These are phyloP conservation scores for Pseudogymnoascus sp. DNA, from an alignment of 2,329 filamentous ascomycete genomes.

Conservation along the genomic window DNA sequence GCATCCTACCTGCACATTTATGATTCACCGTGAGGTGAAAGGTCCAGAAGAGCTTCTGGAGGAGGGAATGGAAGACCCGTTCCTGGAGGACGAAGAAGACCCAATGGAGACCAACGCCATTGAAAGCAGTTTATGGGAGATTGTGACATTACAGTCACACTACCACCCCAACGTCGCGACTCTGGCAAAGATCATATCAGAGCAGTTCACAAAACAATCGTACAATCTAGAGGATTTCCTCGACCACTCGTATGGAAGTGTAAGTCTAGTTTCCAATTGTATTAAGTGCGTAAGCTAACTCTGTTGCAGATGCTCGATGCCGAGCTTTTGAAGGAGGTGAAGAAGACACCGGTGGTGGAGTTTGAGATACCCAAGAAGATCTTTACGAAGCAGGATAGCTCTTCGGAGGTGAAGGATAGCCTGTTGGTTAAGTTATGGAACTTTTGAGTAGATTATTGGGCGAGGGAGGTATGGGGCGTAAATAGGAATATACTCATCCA, in stretches of 20 bases:
- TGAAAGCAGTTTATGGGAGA: slow-evolving; percentile 90
- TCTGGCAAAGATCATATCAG: slow-evolving; percentile 83
- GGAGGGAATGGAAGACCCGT: slow-evolving; percentile 61
- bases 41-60: slow-evolving; percentile 53
- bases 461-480: neutral
- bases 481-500: neutral
- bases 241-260: slow-evolving; percentile 82
- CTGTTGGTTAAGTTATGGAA: slow-evolving; percentile 55
- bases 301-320: slow-evolving; percentile 63
- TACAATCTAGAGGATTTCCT: slow-evolving; percentile 97
- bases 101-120: slow-evolving; percentile 82
- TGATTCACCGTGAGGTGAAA: slow-evolving; percentile 74
- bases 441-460: slow-evolving; percentile 36
- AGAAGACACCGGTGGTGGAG: slow-evolving; percentile 81
- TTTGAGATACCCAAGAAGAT: slow-evolving; percentile 68
- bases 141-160: slow-evolving; percentile 82
- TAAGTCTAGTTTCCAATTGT: slow-evolving; percentile 36
- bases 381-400: slow-evolving; percentile 36
- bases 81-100: slow-evolving; percentile 65
- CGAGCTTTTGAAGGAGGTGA: slow-evolving; percentile 75
- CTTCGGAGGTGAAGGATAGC: slow-evolving; percentile 39
- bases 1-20: slow-evolving; percentile 87
- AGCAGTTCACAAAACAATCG: slow-evolving; percentile 92
- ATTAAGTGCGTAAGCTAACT: slow-evolving; percentile 26
- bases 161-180: slow-evolving; percentile 97